phyloP scores from a whole-genome alignment of 768 basidiomycete genomes.

The Boletus coccyginus region DNA sequence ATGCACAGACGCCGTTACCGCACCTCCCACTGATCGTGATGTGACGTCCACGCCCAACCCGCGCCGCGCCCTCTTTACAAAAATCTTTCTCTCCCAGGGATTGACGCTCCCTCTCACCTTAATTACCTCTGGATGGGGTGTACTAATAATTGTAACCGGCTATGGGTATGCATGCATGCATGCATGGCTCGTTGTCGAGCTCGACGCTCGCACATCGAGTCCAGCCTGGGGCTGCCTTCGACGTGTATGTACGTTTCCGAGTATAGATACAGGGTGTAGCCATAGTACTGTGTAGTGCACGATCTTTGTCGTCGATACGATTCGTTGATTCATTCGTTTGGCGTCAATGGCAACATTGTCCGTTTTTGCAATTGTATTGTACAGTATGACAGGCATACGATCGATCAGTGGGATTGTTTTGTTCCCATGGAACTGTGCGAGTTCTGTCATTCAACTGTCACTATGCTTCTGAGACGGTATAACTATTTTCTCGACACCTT shows the following conservation, averaged over 20 bases:
- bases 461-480: too few relatives aligned
- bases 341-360: too few relatives aligned
- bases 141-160: not conserved
- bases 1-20: conserved; percentile 18
- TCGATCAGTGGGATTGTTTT: too few relatives aligned
- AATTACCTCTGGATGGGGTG: conserved; percentile 8
- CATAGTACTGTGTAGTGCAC: not conserved
- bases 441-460: too few relatives aligned
- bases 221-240: conserved; percentile 6
- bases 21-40: conserved; percentile 7
- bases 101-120: not conserved
- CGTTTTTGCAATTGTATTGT: too few relatives aligned
- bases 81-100: not conserved
- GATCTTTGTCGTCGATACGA: too few relatives aligned
- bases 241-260: not conserved
- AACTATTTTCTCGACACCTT: not conserved
- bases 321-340: too few relatives aligned
- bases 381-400: too few relatives aligned
- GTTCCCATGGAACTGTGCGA: too few relatives aligned
- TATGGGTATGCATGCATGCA: not conserved
- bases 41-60: too few relatives aligned
- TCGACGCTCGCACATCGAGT: conserved; percentile 1
- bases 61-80: too few relatives aligned
- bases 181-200: not conserved
- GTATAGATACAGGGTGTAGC: conserved; percentile 7